A percentile compares a stretch with the other conserved stretches of the same genome.
Conservation (phyloP, 805 yeast species). For the Lachancea sp. region DNA sequence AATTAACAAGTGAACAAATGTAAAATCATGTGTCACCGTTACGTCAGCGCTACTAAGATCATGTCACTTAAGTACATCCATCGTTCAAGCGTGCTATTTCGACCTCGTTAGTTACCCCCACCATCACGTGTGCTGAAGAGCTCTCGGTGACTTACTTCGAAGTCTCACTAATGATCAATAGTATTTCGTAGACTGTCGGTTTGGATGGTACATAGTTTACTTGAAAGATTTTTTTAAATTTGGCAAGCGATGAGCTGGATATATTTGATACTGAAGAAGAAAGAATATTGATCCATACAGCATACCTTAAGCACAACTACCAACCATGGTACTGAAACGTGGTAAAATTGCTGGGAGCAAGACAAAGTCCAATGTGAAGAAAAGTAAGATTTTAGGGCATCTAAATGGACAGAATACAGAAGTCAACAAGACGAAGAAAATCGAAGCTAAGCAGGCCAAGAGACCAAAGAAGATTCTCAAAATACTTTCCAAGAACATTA, state of each 20-base stretch:
- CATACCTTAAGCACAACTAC: too few relatives aligned
- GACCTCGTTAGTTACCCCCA: too few relatives aligned
- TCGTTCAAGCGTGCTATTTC: too few relatives aligned
- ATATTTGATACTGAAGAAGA: not conserved
- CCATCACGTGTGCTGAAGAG: too few relatives aligned
- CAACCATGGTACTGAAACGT: slow-evolving; percentile 3
- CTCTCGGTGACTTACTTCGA: too few relatives aligned
- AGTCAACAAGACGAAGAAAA: not conserved
- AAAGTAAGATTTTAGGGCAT: not conserved
- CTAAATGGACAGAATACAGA: not conserved
- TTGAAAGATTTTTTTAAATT: not conserved
- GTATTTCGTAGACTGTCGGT: too few relatives aligned
- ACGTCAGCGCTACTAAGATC: too few relatives aligned
- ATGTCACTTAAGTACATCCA: too few relatives aligned
- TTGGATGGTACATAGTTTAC: not conserved
- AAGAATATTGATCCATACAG: too few relatives aligned
- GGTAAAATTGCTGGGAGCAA: not conserved
- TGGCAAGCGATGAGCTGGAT: not conserved
- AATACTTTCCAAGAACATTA: slow-evolving; percentile 17
- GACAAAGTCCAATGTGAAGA: not conserved
- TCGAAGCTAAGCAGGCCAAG: slow-evolving; percentile 1
- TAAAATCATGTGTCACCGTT: too few relatives aligned
- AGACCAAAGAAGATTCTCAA: slow-evolving; percentile 12
- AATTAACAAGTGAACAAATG: too few relatives aligned
- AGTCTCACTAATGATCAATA: too few relatives aligned